Conservation (phyloP, 106 monocot species). For the Hemerocallis citrina region DNA sequence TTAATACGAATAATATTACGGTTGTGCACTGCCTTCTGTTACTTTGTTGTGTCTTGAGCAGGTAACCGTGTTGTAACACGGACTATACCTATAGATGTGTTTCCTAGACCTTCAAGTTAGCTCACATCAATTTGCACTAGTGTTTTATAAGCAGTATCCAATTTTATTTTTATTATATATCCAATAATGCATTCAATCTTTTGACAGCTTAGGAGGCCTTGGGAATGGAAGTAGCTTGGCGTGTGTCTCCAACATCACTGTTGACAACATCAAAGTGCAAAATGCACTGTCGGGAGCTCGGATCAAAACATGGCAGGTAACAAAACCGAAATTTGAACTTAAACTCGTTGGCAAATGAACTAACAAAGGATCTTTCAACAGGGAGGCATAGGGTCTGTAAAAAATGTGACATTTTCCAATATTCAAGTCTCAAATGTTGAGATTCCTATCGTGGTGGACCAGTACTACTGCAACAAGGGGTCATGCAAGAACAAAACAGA, state of each 20-base stretch:
- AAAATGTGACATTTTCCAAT: constrained; percentile 44
- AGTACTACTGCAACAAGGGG: constrained; percentile 46
- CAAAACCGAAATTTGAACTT: background rate
- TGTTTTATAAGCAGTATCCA: background rate
- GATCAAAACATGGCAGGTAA: constrained; percentile 82
- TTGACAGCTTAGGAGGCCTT: constrained; percentile 52
- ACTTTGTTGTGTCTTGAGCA: too few species aligned
- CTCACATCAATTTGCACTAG: background rate
- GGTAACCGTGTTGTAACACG: too few species aligned
- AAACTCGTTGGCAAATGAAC: background rate
- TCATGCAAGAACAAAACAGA: constrained; percentile 38
- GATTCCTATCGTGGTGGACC: constrained; percentile 46
- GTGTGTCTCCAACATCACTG: constrained; percentile 45
- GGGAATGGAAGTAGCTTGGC: constrained; percentile 43
- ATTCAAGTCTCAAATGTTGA: constrained; percentile 33
- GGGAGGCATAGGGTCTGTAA: constrained; percentile 50
- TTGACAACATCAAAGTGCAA: constrained; percentile 24
- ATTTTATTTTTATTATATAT: background rate
- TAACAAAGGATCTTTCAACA: constrained; percentile 4
- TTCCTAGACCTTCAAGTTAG: too few species aligned
- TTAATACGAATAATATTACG: too few species aligned
- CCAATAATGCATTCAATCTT: background rate
- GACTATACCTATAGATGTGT: too few species aligned
- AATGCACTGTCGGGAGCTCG: constrained; percentile 47
- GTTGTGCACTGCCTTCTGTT: too few species aligned